A percentile compares a stretch with the other conserved stretches of the same genome.
Conservation (phyloP, 805 yeast genomes). For the Vanderwaltozyma yarrowii region DNA sequence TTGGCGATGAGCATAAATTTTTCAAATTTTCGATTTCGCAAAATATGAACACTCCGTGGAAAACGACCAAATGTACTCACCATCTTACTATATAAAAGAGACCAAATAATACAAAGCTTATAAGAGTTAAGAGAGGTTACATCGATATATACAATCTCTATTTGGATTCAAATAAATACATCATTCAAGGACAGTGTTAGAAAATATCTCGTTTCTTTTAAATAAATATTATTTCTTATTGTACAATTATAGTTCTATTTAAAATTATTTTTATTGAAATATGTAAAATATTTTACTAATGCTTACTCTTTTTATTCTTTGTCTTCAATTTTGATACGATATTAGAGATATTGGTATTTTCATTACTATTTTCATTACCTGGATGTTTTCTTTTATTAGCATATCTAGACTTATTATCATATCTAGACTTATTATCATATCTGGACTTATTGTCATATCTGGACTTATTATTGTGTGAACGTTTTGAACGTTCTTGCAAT, state of each 20-base stretch:
- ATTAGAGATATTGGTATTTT: conserved; percentile 10
- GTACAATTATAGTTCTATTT: not conserved
- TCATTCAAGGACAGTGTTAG: too few relatives aligned
- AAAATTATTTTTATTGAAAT: too few relatives aligned
- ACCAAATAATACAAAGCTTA: too few relatives aligned
- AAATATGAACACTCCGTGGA: too few relatives aligned
- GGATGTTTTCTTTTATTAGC: conserved; percentile 9
- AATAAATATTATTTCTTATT: too few relatives aligned
- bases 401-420: too few relatives aligned
- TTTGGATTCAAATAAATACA: too few relatives aligned
- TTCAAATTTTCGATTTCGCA: not conserved
- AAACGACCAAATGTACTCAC: too few relatives aligned
- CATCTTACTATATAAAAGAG: too few relatives aligned
- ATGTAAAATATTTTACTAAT: not conserved
- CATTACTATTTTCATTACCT: conserved; percentile 3
- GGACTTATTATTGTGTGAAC: conserved; percentile 26
- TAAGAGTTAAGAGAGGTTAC: too few relatives aligned
- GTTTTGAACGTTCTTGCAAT: conserved; percentile 61
- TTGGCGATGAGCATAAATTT: not conserved
- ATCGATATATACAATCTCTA: too few relatives aligned
- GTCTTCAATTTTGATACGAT: conserved; percentile 45
- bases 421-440: conserved; percentile 10
- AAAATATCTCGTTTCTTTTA: too few relatives aligned
- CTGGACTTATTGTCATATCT: conserved; percentile 10
- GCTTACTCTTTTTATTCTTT: conserved; percentile 23